phyloP scores from a whole-genome alignment of 2,329 filamentous ascomycete genomes.

The Diaporthe sp. region DNA sequence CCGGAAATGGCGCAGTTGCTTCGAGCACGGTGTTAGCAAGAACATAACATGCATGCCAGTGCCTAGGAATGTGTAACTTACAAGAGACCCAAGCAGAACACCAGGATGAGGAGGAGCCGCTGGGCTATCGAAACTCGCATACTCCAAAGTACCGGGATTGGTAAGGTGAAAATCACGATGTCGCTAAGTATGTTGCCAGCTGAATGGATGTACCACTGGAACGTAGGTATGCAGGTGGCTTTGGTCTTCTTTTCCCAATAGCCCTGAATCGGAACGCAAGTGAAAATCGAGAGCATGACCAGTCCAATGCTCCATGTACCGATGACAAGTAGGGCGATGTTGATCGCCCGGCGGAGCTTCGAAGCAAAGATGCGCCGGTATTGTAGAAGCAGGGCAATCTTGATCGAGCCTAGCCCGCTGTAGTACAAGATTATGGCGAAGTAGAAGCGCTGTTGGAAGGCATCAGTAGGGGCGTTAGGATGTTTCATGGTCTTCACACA shows the following conservation, averaged over 20 bases:
- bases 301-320: constrained; percentile 19
- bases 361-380: constrained; percentile 25
- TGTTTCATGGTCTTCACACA: rapidly evolving
- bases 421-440: constrained; percentile 30
- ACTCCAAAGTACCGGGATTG: constrained; percentile 10
- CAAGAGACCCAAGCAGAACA: constrained; percentile 26
- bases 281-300: constrained; percentile 25
- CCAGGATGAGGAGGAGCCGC: constrained; percentile 3
- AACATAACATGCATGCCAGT: too few relatives aligned
- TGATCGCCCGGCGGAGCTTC: constrained; percentile 2
- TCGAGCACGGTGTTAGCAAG: not conserved
- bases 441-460: constrained; percentile 20
- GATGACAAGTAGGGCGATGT: not conserved
- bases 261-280: constrained; percentile 1
- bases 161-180: constrained; percentile 3
- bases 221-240: not conserved
- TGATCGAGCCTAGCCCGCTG: constrained; percentile 16
- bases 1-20: constrained; percentile 21
- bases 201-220: constrained; percentile 28
- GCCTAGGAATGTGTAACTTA: not conserved
- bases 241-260: constrained; percentile 2
- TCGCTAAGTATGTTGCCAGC: constrained; percentile 30
- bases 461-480: not conserved
- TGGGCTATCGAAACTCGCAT: constrained; percentile 8
- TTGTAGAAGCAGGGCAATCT: constrained; percentile 19